These are phyloP conservation scores for Boehmeria nivea DNA, from an alignment of 306 rosid genomes.

Conservation along the genomic window DNA sequence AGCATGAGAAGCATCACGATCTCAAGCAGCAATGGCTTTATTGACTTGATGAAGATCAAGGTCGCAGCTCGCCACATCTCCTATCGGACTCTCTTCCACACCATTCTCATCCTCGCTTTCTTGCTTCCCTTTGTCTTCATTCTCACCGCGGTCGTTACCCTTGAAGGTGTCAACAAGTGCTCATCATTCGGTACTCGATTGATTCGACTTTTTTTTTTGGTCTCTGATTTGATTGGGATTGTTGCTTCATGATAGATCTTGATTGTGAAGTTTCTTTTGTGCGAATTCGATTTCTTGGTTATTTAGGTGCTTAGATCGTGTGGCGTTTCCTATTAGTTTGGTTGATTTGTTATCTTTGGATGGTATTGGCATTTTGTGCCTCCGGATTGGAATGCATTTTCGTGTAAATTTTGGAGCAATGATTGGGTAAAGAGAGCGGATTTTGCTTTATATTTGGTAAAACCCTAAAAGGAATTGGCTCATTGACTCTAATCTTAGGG, in stretches of 20 bases:
- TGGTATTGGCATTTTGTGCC: not conserved
- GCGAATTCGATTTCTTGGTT: conserved; percentile 2
- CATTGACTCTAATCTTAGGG: too few relatives aligned
- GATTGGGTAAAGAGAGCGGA: too few relatives aligned
- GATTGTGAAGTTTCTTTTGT: conserved; percentile 15
- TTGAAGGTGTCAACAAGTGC: conserved; percentile 99
- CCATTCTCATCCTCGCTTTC: conserved; percentile 93
- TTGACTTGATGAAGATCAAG: conserved; percentile 99
- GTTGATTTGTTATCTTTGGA: not conserved
- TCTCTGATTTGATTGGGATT: not conserved
- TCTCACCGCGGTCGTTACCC: conserved; percentile 98
- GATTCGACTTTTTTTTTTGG: conserved; percentile 3
- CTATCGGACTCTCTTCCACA: conserved; percentile 96
- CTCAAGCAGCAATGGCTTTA: conserved; percentile 98
- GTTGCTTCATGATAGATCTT: conserved; percentile 40
- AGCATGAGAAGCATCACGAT: conserved; percentile 99
- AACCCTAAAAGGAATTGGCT: too few relatives aligned
- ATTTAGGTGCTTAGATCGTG: too few relatives aligned
- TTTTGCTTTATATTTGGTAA: too few relatives aligned
- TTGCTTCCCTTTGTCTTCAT: conserved; percentile 94
- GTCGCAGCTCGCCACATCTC: conserved; percentile 99
- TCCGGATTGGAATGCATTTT: too few relatives aligned
- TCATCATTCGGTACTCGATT: conserved; percentile 80
- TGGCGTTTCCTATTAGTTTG: too few relatives aligned
- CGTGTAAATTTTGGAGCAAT: too few relatives aligned